Conservation (phyloP, 176 grass and related monocot species). For the Thinopyrum elongatum region DNA sequence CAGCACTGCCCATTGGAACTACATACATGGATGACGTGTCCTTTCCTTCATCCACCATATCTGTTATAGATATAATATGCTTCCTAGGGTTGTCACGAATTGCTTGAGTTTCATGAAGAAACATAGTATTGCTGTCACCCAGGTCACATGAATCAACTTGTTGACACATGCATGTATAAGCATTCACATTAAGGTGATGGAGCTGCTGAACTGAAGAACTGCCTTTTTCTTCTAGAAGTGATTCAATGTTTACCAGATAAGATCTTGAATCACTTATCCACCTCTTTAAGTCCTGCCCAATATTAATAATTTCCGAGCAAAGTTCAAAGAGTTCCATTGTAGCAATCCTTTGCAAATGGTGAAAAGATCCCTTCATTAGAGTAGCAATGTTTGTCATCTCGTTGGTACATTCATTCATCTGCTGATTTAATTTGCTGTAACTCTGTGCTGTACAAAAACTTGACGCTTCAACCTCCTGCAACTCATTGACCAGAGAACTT, state of each 20-base stretch:
- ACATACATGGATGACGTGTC: neutral
- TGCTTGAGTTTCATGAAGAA: slow-evolving; percentile 6
- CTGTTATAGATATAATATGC: neutral
- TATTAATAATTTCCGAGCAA: slow-evolving; percentile 51
- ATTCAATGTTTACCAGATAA: slow-evolving; percentile 38
- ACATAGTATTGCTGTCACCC: neutral
- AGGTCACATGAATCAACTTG: slow-evolving; percentile 22
- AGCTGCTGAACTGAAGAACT: slow-evolving; percentile 30
- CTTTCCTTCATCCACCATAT: slow-evolving; percentile 1
- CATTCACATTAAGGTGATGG: slow-evolving; percentile 21
- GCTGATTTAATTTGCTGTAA: slow-evolving; percentile 37
- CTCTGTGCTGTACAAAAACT: slow-evolving; percentile 41
- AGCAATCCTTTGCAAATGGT: slow-evolving; percentile 51
- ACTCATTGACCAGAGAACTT: slow-evolving; percentile 33
- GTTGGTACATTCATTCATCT: slow-evolving; percentile 42
- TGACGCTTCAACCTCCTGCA: slow-evolving; percentile 50
- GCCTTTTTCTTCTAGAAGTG: slow-evolving; percentile 38
- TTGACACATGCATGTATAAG: slow-evolving; percentile 24
- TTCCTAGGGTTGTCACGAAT: slow-evolving; percentile 3
- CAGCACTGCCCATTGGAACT: neutral
- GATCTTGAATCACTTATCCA: slow-evolving; percentile 57
- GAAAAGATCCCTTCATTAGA: slow-evolving; percentile 50
- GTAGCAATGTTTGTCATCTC: slow-evolving; percentile 45
- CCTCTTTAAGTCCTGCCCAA: slow-evolving; percentile 60
- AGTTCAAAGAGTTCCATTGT: slow-evolving; percentile 45